Evolutionary conservation across 257 asterid genomes (phyloP), one percentile per base, ranked within the genome.

Genomic region (Nicotiana undulata): DNA sequence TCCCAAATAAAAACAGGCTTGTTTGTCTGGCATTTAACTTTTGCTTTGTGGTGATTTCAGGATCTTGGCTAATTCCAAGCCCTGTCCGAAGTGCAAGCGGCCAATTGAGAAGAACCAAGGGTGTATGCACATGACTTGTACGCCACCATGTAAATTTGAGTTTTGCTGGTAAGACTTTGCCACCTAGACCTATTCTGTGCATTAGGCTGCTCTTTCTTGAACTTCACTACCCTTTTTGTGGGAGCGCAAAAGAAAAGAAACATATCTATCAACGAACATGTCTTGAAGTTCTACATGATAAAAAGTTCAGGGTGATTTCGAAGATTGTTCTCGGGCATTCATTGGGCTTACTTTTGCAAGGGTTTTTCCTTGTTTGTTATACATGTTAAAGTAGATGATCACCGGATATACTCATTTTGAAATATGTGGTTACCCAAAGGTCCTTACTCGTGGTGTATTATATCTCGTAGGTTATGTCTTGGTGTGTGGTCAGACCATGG

Each of bases 81-180:
- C 99, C 86, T 96, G 99, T 84, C 99, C 99, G 26, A 96, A 94
- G 89, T 96, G 99, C 92, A 96, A 96, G 89, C 95, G 99, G 56
- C 99, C 99, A 59, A 96, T 96, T 82, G 99, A 96, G 89, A 96
- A 96, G 91, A 94, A 96, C 84, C 99, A 96, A 90, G 99, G 99
- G 56, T 96, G 99, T 88, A 96, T 96, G 99, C 99, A 96, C 89
- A 94, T 96, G 97, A 94, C 99, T 76, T 96, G 99, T 90, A 96
- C 99, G 34, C 98, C 99, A 59, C 99, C 99, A 1, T 96, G 99
- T 95, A 96, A 96, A 88, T 94, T 92, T 70, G 99, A 96, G 83
- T 96, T 96, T 87, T 96, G 99, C 97, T 96, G 99, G 99, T 94
- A 93, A 83, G 86, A 40, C 53, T 60, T 66, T 81, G 70, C 77